A percentile compares a stretch with the other conserved stretches of the same genome.
Evolutionary conservation across 139 green algal genomes (phyloP).

Genomic region (Coccomyxa sp.): DNA sequence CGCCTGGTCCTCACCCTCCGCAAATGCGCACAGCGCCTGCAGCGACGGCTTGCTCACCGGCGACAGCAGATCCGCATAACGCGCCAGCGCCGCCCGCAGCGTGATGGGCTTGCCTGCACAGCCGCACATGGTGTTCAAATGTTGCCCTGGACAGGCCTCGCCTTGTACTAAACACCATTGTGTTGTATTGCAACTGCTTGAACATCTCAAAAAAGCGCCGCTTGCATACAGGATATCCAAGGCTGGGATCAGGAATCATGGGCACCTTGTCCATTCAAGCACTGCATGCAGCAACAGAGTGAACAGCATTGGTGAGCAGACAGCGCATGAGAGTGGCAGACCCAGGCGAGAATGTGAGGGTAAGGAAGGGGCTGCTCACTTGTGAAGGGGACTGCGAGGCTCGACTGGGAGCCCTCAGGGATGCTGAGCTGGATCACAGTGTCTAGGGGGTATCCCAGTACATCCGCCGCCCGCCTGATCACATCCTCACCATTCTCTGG

Average conservation of each 20-base stretch:
- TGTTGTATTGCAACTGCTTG: too few relatives aligned
- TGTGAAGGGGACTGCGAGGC: conserved; percentile 51
- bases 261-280: too few relatives aligned
- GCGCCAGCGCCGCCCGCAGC: conserved; percentile 63
- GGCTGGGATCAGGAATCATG: too few relatives aligned
- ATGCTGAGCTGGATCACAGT: conserved; percentile 45
- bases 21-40: conserved; percentile 65
- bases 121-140: too few relatives aligned
- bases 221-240: too few relatives aligned
- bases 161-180: too few relatives aligned
- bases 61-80: conserved; percentile 77
- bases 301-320: too few relatives aligned
- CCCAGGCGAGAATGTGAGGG: too few relatives aligned
- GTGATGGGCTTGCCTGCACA: conserved; percentile 45
- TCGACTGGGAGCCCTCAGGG: conserved; percentile 27
- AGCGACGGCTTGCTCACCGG: conserved; percentile 72
- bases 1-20: conserved; percentile 38
- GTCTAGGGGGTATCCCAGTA: conserved; percentile 55
- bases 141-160: too few relatives aligned
- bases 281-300: too few relatives aligned
- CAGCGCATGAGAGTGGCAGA: too few relatives aligned
- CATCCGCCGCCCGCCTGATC: conserved; percentile 56
- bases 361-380: not conserved
- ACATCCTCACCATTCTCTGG: conserved; percentile 67
- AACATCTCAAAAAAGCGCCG: too few relatives aligned